Percentiles rank a stretch among this genome's conserved stretches.
These are phyloP conservation scores for Xylariaceae sp. DNA, from an alignment of 2,329 filamentous ascomycete genomes.

Conservation along the genomic window DNA sequence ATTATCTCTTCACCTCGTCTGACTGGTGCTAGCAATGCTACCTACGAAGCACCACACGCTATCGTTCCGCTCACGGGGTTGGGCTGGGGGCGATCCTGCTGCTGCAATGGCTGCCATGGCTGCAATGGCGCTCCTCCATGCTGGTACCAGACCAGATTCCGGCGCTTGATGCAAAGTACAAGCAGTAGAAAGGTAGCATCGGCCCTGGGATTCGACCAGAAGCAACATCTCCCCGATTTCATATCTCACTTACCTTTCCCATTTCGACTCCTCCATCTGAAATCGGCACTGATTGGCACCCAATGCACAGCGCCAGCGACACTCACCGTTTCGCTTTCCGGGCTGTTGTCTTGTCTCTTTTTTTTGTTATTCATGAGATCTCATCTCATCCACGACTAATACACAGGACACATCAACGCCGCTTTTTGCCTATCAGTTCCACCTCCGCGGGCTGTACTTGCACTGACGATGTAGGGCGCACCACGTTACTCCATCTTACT, in stretches of 20 bases:
- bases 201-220: background rate
- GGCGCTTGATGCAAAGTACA: no score
- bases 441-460: constrained; percentile 1
- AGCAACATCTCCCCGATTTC: background rate
- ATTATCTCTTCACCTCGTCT: background rate
- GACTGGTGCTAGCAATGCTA: background rate
- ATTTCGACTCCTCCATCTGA: background rate
- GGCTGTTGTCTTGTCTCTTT: background rate
- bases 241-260: background rate
- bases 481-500: constrained; percentile 27
- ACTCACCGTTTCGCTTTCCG: background rate
- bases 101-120: background rate
- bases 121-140: no score
- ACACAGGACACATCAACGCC: background rate
- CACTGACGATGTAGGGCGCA: constrained; percentile 18
- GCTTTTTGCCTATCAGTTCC: constrained; percentile 3
- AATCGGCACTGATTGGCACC: background rate
- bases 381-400: background rate
- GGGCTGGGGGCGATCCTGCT: background rate
- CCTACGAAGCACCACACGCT: background rate
- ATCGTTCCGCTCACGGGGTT: background rate
- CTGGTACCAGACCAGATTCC: no score
- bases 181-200: background rate
- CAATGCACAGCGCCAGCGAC: background rate
- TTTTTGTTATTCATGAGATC: background rate